Evolutionary conservation across 768 basidiomycete genomes (phyloP), one percentile per base, ranked within the genome.

Genomic region (Psilocybe cyanescens): DNA sequence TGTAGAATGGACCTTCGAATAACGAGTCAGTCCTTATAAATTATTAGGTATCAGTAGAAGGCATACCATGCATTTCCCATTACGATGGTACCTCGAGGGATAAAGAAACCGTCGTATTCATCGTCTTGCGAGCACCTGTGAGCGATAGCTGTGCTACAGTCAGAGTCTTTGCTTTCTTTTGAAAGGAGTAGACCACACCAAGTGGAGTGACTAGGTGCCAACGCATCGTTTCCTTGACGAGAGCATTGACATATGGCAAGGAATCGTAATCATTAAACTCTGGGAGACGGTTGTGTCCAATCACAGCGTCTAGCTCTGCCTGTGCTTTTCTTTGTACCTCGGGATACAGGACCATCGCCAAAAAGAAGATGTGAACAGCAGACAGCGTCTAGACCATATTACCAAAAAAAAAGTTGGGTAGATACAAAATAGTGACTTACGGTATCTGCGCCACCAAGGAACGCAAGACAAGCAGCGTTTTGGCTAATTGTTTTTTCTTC

Each of bases 71-170:
- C 65, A 55, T 73, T 74, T 28, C 69, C 71, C 17, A 75, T 58
- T 11, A 76, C 64, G n/a, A 73, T 67, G 30, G 72, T 69, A 19
- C 74, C 73, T 51, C 68, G 67, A 12, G 71, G 71, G 54, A 72
- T 74, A 31, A 66, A 72, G 58, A 67, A 73, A 12, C 73, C 72
- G 53, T 69, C 63, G 37, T 74, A 71, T 16, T 71, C 67, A 49
- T 75, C 74, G 51, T 71, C 72, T 29, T 68, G 65, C 8, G 69
- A 65, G 31, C 58, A 60, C 69, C 66, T 72, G 55, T 74, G 72
- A 19, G 60, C 63, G 8, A 72, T 53, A 47, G 62, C 68, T 70
- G 58, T 29, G 14, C 29, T 30, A 33, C 48, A 47, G 3, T 29
- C 6, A 39, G 39, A 19, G 29, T 31, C 19, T 17, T 11, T 17